Evolutionary conservation across 2,329 filamentous ascomycete species (phyloP).

Genomic region (Colletotrichum neosansevieriae): DNA sequence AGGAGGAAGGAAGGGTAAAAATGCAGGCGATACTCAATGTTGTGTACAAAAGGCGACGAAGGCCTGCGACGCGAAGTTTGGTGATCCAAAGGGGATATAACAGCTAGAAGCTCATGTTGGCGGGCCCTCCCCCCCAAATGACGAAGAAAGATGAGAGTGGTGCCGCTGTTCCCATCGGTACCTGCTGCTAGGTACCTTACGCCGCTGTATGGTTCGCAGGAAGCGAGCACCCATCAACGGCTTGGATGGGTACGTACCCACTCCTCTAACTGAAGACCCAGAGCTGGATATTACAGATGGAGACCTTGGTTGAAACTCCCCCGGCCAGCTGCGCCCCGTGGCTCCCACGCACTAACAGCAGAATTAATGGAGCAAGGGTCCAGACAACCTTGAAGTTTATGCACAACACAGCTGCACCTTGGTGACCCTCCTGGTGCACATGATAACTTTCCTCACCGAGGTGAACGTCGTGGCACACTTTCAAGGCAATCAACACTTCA

Average conservation of each 20-base stretch:
- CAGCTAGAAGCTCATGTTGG: slow-evolving; percentile 33
- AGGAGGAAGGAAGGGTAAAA: slow-evolving; percentile 1
- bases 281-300: slow-evolving; percentile 25
- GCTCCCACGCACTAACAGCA: slow-evolving; percentile 18
- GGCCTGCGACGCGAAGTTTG: slow-evolving; percentile 21
- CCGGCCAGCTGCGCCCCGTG: slow-evolving; percentile 38
- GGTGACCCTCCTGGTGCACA: background rate
- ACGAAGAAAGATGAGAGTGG: slow-evolving; percentile 33
- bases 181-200: slow-evolving; percentile 6
- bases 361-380: slow-evolving; percentile 26
- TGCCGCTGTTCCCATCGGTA: slow-evolving; percentile 11
- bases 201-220: background rate
- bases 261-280: slow-evolving; percentile 1
- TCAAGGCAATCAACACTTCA: background rate
- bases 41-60: slow-evolving; percentile 32
- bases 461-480: slow-evolving; percentile 2
- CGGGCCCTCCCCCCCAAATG: slow-evolving; percentile 25
- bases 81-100: slow-evolving; percentile 40
- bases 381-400: slow-evolving; percentile 38
- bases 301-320: slow-evolving; percentile 34
- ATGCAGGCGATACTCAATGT: slow-evolving; percentile 34
- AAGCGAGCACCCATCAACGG: slow-evolving; percentile 21
- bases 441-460: slow-evolving; percentile 28
- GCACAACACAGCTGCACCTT: slow-evolving; percentile 26
- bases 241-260: slow-evolving; percentile 31